Percentiles rank a stretch among this genome's conserved stretches.
phyloP scores from a whole-genome alignment of 192 early-diverging fungal species.

The Podila epigama region DNA sequence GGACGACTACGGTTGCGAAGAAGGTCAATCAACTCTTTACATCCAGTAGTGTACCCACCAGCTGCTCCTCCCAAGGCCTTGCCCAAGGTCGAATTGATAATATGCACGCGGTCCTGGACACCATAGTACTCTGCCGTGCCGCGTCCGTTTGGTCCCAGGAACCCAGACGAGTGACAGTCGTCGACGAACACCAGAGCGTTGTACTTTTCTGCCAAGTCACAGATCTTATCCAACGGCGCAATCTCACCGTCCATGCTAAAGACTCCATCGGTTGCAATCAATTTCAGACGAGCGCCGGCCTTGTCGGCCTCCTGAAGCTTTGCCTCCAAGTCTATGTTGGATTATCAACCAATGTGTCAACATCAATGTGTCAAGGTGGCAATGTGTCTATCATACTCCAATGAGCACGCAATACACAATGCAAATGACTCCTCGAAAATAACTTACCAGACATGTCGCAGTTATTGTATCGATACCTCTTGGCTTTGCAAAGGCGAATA shows the following conservation, averaged over 20 bases:
- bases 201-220: conserved; percentile 87
- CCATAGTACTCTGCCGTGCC: conserved; percentile 92
- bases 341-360: not conserved
- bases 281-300: conserved; percentile 81
- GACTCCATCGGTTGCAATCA: conserved; percentile 93
- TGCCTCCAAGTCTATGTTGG: conserved; percentile 48
- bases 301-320: conserved; percentile 84
- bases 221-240: conserved; percentile 89
- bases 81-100: conserved; percentile 92
- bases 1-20: conserved; percentile 92
- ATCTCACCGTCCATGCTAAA: conserved; percentile 96
- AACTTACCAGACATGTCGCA: conserved; percentile 57
- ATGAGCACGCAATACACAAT: not conserved
- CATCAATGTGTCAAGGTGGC: not conserved
- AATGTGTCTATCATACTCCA: not conserved
- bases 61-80: conserved; percentile 94
- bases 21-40: conserved; percentile 88
- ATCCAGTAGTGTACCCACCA: conserved; percentile 93
- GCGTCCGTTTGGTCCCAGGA: conserved; percentile 91
- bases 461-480: conserved; percentile 91
- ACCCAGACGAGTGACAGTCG: conserved; percentile 95
- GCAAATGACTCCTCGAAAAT: not conserved
- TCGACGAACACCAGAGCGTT: conserved; percentile 94
- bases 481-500: conserved; percentile 87
- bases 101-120: conserved; percentile 87